Base-by-base conservation (phyloP, 306 rosid genomes). In the Carpinus fangiana region DNA sequence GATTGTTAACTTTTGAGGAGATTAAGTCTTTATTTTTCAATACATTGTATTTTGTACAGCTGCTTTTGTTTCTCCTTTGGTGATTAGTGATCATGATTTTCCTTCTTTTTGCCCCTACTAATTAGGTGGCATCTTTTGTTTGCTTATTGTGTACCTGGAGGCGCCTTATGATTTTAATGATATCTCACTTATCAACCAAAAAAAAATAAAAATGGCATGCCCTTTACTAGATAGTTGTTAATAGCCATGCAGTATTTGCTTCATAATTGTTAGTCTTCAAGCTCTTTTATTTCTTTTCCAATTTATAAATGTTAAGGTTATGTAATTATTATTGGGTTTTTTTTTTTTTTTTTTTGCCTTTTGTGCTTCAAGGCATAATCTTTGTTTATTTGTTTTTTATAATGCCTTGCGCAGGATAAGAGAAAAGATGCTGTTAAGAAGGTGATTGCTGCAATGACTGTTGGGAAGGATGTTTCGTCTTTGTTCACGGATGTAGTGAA, bases 361-460 rank as follows among this genome's bases (percentile, higher is more conserved):
- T 23, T 26, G 26, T 3, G 20, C 26, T 66, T 38, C 46, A 81
- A 76, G 20, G 21, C 69, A 72, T 43, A 34, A 48, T 59, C 43
- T 6, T 75, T n/a, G 45, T 36, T 78, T 54, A 36, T 52, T 41
- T 83, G 78, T 11, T 59, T 23, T 57, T 21, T 21, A 23, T 59
- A 20, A 12, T 7, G 10, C 20, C 31, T 77, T 75, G 66, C 76
- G 69, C 79, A 96, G 99, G 99, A 96, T 83, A 96, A 93, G 86
- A 91, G 99, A 82, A 96, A 96, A 84, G 99, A 96, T 93, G 99
- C 99, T 11, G 99, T 96, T 2, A 96, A 96, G 88, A 96, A 96
- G 86, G 99, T 96, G 74, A 96, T 96, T 75, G 99, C 99, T 36
- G 99, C 99, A 20, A 96, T 96, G 99, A 96, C 99, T 55, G 99